Percentiles rank a stretch among this genome's conserved stretches.
Conservation (phyloP, 2,329 filamentous ascomycete genomes). For the Dothideomycetidae sp. region DNA sequence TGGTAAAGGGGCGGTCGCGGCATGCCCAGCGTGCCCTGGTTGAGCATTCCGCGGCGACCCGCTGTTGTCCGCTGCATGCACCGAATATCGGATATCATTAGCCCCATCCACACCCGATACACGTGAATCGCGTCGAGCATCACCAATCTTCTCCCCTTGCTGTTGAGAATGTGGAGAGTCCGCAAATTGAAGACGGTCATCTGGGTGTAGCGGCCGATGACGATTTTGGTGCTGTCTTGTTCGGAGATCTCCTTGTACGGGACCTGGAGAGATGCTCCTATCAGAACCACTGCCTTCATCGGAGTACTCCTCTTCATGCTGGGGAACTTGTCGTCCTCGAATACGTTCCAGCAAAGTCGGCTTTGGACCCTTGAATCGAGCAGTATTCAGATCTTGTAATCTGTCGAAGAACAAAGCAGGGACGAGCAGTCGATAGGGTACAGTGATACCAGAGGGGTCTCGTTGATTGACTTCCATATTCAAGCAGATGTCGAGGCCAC, state of each 20-base stretch:
- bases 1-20: background rate
- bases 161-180: conserved; percentile 1
- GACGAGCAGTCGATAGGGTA: conserved; percentile 73
- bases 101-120: background rate
- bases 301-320: conserved; percentile 4
- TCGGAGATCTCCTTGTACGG: conserved; percentile 1
- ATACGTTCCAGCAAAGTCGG: conserved; percentile 13
- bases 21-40: background rate
- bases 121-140: conserved; percentile 9
- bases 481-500: conserved; percentile 71
- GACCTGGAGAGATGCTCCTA: conserved; percentile 8
- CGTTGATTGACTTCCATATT: conserved; percentile 79
- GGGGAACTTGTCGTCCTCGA: conserved; percentile 9
- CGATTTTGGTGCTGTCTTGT: background rate
- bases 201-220: conserved; percentile 5
- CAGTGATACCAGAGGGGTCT: conserved; percentile 77
- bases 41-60: no score
- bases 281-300: conserved; percentile 11
- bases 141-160: conserved; percentile 3
- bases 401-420: conserved; percentile 49
- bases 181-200: conserved; percentile 7
- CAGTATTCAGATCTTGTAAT: conserved; percentile 17
- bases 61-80: background rate
- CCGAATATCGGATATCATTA: conserved; percentile 4
- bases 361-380: conserved; percentile 12